A percentile compares a stretch with the other conserved stretches of the same genome.
These are phyloP conservation scores for Ceriops zippeliana DNA, from an alignment of 345 rosid species.

Conservation along the genomic window DNA sequence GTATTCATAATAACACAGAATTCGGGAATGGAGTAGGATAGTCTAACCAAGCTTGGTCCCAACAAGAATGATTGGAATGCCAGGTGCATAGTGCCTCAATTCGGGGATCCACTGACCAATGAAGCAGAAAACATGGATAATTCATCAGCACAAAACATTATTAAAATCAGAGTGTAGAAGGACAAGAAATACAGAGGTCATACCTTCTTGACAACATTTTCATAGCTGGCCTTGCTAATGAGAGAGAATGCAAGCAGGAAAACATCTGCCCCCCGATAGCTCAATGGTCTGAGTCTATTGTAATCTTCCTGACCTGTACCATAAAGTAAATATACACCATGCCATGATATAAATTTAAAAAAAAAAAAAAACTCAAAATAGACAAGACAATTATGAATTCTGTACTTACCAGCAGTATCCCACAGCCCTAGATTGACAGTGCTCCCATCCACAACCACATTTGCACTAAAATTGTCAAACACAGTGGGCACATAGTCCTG, in stretches of 20 bases:
- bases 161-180: conserved; percentile 1
- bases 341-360: not conserved
- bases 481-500: conserved; percentile 90
- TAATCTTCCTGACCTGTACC: conserved; percentile 89
- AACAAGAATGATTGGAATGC: conserved; percentile 58
- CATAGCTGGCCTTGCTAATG: conserved; percentile 92
- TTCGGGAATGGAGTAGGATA: conserved; percentile 5
- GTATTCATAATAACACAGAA: not conserved
- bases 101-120: conserved; percentile 88
- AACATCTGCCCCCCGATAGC: conserved; percentile 92
- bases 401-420: conserved; percentile 74
- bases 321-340: conserved; percentile 16
- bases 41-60: conserved; percentile 58
- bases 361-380: not conserved
- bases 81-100: conserved; percentile 79
- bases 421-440: conserved; percentile 74
- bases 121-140: conserved; percentile 16
- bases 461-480: conserved; percentile 83
- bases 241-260: conserved; percentile 88
- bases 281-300: conserved; percentile 82
- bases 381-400: not conserved
- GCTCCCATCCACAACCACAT: conserved; percentile 78
- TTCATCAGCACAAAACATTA: conserved; percentile 19
- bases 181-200: conserved; percentile 6
- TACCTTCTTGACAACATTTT: conserved; percentile 81